Conservation (phyloP, 768 basidiomycete genomes). For the Pulveroboletus sp. region DNA sequence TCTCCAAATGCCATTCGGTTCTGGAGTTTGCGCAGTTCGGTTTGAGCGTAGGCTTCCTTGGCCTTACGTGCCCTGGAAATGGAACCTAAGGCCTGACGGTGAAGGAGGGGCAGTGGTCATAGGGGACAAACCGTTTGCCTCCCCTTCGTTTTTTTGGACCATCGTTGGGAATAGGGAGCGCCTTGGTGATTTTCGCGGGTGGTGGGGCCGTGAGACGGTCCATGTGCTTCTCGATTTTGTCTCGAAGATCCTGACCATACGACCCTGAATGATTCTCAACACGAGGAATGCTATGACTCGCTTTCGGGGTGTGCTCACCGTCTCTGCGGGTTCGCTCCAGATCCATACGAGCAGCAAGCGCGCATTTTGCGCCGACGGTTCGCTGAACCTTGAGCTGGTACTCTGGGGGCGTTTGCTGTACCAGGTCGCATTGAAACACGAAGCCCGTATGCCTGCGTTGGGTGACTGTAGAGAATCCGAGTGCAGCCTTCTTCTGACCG, state of each 20-base stretch:
- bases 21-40: conserved; percentile 93
- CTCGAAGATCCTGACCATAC: conserved; percentile 77
- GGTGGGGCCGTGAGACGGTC: conserved; percentile 91
- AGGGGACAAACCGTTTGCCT: conserved; percentile 71
- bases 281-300: background rate
- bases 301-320: conserved; percentile 42
- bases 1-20: conserved; percentile 96
- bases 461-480: conserved; percentile 84
- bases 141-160: conserved; percentile 94
- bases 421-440: conserved; percentile 89
- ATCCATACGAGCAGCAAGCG: conserved; percentile 90
- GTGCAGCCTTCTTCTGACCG: conserved; percentile 86
- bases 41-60: conserved; percentile 97
- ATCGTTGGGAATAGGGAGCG: conserved; percentile 90
- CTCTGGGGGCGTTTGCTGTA: conserved; percentile 80
- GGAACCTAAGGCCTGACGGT: background rate
- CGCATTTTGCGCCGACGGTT: conserved; percentile 88
- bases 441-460: conserved; percentile 95
- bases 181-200: conserved; percentile 88
- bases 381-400: conserved; percentile 90
- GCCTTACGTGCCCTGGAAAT: conserved; percentile 80
- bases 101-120: background rate
- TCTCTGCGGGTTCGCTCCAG: conserved; percentile 79
- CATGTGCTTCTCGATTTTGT: conserved; percentile 90
- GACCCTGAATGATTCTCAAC: conserved; percentile 39